Percentiles rank a stretch among this genome's conserved stretches.
phyloP scores from a whole-genome alignment of 306 rosid genomes.

The Rosa chinensis region DNA sequence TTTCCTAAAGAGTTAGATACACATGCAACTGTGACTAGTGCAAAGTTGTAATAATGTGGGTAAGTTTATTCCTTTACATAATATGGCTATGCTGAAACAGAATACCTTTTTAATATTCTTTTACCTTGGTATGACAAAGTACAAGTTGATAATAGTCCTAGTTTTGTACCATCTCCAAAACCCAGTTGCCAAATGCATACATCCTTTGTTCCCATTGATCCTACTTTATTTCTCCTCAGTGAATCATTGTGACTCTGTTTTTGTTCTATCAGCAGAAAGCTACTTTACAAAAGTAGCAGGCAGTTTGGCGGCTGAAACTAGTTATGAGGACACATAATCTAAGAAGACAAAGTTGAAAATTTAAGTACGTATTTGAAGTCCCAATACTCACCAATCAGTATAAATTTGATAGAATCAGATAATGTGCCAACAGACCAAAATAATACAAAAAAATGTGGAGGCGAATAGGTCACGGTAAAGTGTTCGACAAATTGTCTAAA shows the following conservation, averaged over 20 bases:
- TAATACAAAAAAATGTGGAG: too few species aligned
- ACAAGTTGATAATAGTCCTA: background rate
- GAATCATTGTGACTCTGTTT: background rate
- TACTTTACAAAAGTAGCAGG: background rate
- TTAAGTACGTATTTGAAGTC: background rate
- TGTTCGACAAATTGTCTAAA: too few species aligned
- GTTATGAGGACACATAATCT: background rate
- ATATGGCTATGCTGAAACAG: background rate
- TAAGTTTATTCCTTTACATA: background rate
- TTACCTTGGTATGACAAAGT: background rate
- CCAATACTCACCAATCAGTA: too few species aligned
- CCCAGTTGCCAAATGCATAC: background rate
- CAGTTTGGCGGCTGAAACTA: background rate
- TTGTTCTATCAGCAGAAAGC: background rate
- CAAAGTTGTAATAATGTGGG: background rate
- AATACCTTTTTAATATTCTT: background rate
- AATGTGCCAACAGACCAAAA: too few species aligned
- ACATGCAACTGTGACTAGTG: background rate
- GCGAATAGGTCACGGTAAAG: too few species aligned
- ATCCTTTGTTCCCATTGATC: background rate
- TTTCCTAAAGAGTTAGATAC: background rate
- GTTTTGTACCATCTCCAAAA: background rate
- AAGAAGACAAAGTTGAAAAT: background rate
- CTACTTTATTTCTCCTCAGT: background rate
- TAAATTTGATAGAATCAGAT: too few species aligned